Conservation (phyloP, 2,329 filamentous ascomycete genomes). For the Pseudocercospora pini-densiflorae region DNA sequence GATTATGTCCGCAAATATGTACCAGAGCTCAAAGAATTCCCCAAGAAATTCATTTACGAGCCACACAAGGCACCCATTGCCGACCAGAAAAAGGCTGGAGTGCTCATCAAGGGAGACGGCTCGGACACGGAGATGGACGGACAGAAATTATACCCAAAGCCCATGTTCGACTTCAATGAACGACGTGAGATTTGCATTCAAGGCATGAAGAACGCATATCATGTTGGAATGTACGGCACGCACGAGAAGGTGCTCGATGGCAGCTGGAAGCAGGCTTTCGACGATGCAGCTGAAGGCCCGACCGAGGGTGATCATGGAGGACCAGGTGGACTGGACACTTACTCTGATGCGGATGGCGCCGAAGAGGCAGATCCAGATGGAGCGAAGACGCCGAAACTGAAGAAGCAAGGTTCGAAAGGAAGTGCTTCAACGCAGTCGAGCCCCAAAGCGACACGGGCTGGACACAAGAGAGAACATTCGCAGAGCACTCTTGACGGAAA, state of each 20-base stretch:
- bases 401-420: conserved; percentile 20
- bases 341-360: conserved; percentile 35
- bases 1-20: conserved; percentile 67
- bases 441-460: conserved; percentile 19
- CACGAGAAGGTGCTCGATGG: conserved; percentile 66
- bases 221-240: conserved; percentile 66
- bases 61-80: conserved; percentile 73
- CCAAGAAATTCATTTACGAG: conserved; percentile 76
- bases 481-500: conserved; percentile 40
- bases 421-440: conserved; percentile 8
- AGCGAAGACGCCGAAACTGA: conserved; percentile 17
- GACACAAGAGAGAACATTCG: conserved; percentile 40
- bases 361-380: conserved; percentile 26
- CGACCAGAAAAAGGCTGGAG: conserved; percentile 72
- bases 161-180: conserved; percentile 76
- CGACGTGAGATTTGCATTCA: conserved; percentile 66
- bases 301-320: conserved; percentile 45
- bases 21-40: conserved; percentile 55
- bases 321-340: conserved; percentile 42
- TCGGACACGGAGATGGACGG: conserved; percentile 46
- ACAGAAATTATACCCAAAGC: conserved; percentile 66
- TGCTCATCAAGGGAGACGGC: conserved; percentile 61
- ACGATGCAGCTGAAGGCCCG: conserved; percentile 51
- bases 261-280: conserved; percentile 57
- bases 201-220: conserved; percentile 73